phyloP scores from a whole-genome alignment of 1,284 basidiomycete species.

The Rhodofomes roseus region DNA sequence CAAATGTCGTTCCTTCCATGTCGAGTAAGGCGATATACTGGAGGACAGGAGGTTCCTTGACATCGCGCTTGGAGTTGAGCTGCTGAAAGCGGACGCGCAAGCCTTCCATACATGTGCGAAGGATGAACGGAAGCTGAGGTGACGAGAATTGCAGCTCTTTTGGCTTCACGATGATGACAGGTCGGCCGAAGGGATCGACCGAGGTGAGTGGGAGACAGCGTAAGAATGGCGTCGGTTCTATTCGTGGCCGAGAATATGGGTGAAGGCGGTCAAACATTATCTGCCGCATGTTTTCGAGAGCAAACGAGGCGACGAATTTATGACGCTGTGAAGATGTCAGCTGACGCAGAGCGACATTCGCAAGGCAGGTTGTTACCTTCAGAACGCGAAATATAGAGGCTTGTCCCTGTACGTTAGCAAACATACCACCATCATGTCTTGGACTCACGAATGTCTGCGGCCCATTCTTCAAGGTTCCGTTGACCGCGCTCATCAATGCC shows the following conservation, averaged over 20 bases:
- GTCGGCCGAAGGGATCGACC: conserved; percentile 58
- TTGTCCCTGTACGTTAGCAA: conserved; percentile 37
- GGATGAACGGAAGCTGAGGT: conserved; percentile 35
- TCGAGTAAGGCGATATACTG: conserved; percentile 75
- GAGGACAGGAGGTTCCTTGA: conserved; percentile 37
- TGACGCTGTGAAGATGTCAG: conserved; percentile 45
- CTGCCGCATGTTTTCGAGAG: conserved; percentile 55
- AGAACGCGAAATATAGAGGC: conserved; percentile 64
- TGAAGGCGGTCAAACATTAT: conserved; percentile 57
- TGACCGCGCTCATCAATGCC: neutral
- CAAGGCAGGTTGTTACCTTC: conserved; percentile 42
- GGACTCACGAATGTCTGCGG: conserved; percentile 45
- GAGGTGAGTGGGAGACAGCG: conserved; percentile 49
- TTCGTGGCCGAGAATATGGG: conserved; percentile 37
- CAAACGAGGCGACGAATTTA: conserved; percentile 59
- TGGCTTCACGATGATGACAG: conserved; percentile 49
- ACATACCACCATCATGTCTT: conserved; percentile 29
- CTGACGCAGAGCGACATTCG: neutral
- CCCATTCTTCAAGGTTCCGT: neutral
- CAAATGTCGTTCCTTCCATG: conserved; percentile 53
- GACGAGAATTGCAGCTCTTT: conserved; percentile 32
- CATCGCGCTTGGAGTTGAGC: conserved; percentile 28
- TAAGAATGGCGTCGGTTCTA: conserved; percentile 26
- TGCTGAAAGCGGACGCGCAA: conserved; percentile 49
- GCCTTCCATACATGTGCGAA: conserved; percentile 50